Evolutionary conservation across 192 early-diverging fungal species (phyloP), one percentile per base, ranked within the genome.

Genomic region (Funneliformis geosporum): DNA sequence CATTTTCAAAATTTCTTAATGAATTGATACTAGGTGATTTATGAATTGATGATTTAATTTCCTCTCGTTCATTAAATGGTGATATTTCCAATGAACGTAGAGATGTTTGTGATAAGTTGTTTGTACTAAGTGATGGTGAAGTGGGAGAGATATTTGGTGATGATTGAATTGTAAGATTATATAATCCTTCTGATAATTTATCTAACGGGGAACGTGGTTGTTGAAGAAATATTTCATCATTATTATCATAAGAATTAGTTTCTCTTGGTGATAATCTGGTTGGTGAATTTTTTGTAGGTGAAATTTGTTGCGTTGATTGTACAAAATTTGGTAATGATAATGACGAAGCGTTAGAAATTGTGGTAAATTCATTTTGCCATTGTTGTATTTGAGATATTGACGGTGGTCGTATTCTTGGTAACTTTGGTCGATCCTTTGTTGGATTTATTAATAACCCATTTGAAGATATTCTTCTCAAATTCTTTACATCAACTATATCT

Each of bases 181-280:
- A 60, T 5, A 75, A 27, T 7, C 73, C 73, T 39, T 75, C 46
- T 8, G 73, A 75, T 60, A 75, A 59, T 75, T 60, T 75, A 75
- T 75, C 73, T 33, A 75, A 33, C 40, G 73, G 73, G 12, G 73
- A 75, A 28, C 23, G 73, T 39, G 73, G 55, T 14, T 21, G 28
- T 47, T 55, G 59, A 59, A 5, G 38, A 12, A 40, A 5, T 12
- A 42, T 12, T 33, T 65, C 62, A n/a, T 14, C 0, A 27, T 46
- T 25, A 50, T 28, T n/a, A 46, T 73, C n/a, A 8, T 42, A 25
- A 10, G 59, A 11, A 60, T 18, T 40, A 46, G 68, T 3, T n/a
- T 12, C 16, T 70, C 21, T 18, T 21, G 68, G 68, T 6, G 68
- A 44, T 18, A 40, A 70, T 39, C 1, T 4, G 4, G 18, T 0